Conservation (phyloP, 352 stramenopile genomes). For the Phytophthora cajani region DNA sequence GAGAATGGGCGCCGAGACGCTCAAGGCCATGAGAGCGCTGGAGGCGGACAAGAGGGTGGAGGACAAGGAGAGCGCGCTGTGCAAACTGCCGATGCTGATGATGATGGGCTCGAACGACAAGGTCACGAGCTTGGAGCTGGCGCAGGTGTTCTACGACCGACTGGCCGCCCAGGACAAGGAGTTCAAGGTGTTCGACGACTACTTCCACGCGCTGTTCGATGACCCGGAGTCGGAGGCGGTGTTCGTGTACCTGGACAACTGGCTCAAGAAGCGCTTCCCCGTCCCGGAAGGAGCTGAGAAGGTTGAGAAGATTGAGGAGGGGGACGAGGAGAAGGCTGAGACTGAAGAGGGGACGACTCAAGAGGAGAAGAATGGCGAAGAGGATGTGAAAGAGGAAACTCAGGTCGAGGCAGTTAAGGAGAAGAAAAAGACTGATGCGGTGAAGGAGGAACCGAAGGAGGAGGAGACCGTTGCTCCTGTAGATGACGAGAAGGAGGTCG, state of each 20-base stretch:
- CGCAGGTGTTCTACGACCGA: conserved; percentile 53
- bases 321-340: conserved; percentile 5
- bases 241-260: conserved; percentile 45
- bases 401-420: no score
- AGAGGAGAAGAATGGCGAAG: not conserved
- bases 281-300: conserved; percentile 8
- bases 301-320: conserved; percentile 18
- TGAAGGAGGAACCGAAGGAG: not conserved
- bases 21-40: conserved; percentile 49
- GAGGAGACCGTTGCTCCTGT: not conserved
- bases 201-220: conserved; percentile 72
- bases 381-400: not conserved
- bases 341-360: not conserved
- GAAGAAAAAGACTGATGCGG: not conserved
- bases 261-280: conserved; percentile 55
- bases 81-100: conserved; percentile 41
- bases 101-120: conserved; percentile 65
- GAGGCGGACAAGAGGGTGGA: conserved; percentile 41
- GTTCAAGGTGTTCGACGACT: conserved; percentile 62
- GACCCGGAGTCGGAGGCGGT: conserved; percentile 63
- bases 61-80: conserved; percentile 36
- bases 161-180: conserved; percentile 59
- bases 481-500: not conserved
- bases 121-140: conserved; percentile 56
- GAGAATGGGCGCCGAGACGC: conserved; percentile 51